Conservation (phyloP, 768 basidiomycete species). For the Mycena filopes region DNA sequence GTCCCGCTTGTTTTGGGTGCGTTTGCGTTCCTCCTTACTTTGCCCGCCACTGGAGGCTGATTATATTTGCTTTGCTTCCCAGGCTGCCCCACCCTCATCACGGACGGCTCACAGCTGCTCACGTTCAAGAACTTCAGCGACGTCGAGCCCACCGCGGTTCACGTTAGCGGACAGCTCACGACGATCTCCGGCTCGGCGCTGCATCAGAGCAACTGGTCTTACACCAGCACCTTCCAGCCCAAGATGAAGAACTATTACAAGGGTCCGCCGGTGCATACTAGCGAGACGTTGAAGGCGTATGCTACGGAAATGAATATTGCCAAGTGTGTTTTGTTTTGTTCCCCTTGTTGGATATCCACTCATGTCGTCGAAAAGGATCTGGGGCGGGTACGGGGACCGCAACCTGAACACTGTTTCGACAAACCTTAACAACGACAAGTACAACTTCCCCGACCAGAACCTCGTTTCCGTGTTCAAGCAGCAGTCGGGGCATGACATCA, state of each 20-base stretch:
- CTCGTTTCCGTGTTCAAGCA: slow-evolving; percentile 81
- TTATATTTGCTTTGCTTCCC: not conserved
- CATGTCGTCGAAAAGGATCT: too few relatives aligned
- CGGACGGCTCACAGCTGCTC: slow-evolving; percentile 59
- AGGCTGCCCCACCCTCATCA: slow-evolving; percentile 76
- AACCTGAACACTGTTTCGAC: slow-evolving; percentile 74
- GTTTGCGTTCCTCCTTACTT: not conserved
- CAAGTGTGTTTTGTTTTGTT: slow-evolving; percentile 57
- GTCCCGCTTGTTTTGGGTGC: slow-evolving; percentile 74
- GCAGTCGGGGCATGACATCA: slow-evolving; percentile 87
- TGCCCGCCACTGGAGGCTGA: not conserved
- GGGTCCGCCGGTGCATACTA: slow-evolving; percentile 80
- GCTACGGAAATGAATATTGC: slow-evolving; percentile 59
- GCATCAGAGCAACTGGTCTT: slow-evolving; percentile 77
- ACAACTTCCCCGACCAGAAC: slow-evolving; percentile 72
- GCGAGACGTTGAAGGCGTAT: slow-evolving; percentile 53
- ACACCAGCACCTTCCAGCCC: slow-evolving; percentile 73
- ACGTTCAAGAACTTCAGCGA: slow-evolving; percentile 73
- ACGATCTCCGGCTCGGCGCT: slow-evolving; percentile 55
- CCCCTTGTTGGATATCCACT: too few relatives aligned
- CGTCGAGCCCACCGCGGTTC: slow-evolving; percentile 71
- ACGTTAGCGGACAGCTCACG: slow-evolving; percentile 74
- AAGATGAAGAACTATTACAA: slow-evolving; percentile 83
- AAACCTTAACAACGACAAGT: slow-evolving; percentile 58
- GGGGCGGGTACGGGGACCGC: slow-evolving; percentile 81